Conservation (phyloP, 2,329 filamentous ascomycete genomes). For the Calonectria multiphialidica region DNA sequence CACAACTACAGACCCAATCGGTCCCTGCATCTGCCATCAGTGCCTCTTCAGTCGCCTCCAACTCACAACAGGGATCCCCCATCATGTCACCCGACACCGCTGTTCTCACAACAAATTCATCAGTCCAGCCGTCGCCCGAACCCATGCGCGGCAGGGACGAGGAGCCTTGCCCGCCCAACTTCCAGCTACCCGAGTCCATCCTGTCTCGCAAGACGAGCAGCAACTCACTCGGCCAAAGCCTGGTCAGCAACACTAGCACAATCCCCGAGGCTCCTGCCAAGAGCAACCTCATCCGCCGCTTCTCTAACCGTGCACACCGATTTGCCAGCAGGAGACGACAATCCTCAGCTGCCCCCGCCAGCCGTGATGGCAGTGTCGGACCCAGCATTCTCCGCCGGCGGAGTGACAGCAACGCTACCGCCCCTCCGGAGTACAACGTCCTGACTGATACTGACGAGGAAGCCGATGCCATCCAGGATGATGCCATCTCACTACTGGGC, state of each 20-base stretch:
- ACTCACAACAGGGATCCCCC: slow-evolving; percentile 67
- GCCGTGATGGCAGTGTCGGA: slow-evolving; percentile 88
- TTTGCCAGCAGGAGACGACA: slow-evolving; percentile 77
- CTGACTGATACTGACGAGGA: slow-evolving; percentile 64
- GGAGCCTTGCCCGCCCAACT: slow-evolving; percentile 64
- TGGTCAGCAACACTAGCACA: slow-evolving; percentile 69
- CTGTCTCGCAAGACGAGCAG: slow-evolving; percentile 70
- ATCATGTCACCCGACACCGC: slow-evolving; percentile 67
- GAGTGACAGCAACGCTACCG: slow-evolving; percentile 88
- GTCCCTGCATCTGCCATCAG: slow-evolving; percentile 67
- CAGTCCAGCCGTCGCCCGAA: slow-evolving; percentile 77
- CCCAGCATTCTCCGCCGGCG: slow-evolving; percentile 88
- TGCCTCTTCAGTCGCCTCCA: slow-evolving; percentile 67
- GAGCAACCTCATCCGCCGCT: slow-evolving; percentile 78
- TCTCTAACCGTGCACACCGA: slow-evolving; percentile 84
- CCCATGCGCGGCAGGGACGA: slow-evolving; percentile 66
- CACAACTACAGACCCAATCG: slow-evolving; percentile 51
- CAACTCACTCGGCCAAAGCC: slow-evolving; percentile 73
- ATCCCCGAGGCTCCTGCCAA: slow-evolving; percentile 62
- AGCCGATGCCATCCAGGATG: slow-evolving; percentile 55
- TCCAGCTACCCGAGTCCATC: slow-evolving; percentile 81
- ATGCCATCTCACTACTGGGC: slow-evolving; percentile 50
- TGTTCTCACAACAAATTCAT: slow-evolving; percentile 69
- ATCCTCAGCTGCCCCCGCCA: slow-evolving; percentile 81
- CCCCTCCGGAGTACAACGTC: slow-evolving; percentile 62